Percentiles rank a stretch among this genome's conserved stretches.
phyloP scores from a whole-genome alignment of 2,329 filamentous ascomycete genomes.

The Ophiocordyceps sinensis region DNA sequence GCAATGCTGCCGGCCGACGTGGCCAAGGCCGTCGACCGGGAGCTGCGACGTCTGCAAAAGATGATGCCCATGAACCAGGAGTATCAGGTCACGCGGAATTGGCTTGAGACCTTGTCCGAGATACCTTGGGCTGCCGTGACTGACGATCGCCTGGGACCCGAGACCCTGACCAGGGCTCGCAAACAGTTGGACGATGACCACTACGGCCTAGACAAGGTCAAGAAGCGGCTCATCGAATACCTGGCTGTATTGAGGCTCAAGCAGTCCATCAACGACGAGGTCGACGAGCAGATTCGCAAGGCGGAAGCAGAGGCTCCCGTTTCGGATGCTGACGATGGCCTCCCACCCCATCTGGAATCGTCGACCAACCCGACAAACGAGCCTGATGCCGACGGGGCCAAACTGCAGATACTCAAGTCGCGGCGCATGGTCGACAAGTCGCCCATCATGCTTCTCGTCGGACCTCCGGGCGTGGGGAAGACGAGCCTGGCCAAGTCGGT shows the following conservation, averaged over 20 bases:
- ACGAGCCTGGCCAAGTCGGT: constrained; percentile 90
- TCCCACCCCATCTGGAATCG: neutral
- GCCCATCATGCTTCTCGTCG: constrained; percentile 83
- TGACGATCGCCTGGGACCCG: constrained; percentile 69
- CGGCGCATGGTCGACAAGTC: constrained; percentile 89
- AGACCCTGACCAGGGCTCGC: constrained; percentile 64
- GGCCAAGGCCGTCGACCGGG: constrained; percentile 77
- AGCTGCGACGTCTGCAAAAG: constrained; percentile 76
- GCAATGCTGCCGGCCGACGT: constrained; percentile 74
- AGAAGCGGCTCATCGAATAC: constrained; percentile 91
- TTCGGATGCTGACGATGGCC: constrained; percentile 16
- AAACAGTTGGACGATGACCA: constrained; percentile 93
- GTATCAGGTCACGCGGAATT: constrained; percentile 85
- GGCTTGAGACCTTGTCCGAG: constrained; percentile 84
- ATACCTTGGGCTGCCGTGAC: constrained; percentile 84
- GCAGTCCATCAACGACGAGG: constrained; percentile 71
- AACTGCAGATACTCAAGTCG: constrained; percentile 61
- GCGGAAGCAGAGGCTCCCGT: constrained; percentile 48
- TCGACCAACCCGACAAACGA: constrained; percentile 1
- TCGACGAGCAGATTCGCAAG: constrained; percentile 64
- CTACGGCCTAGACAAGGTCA: constrained; percentile 91
- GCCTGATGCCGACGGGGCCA: constrained; percentile 32
- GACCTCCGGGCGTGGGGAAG: constrained; percentile 90
- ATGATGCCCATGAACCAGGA: constrained; percentile 96
- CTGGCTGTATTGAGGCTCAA: constrained; percentile 92